A percentile compares a stretch with the other conserved stretches of the same genome.
phyloP scores from a whole-genome alignment of 2,329 filamentous ascomycete species.

The Stylonectria norvegica region DNA sequence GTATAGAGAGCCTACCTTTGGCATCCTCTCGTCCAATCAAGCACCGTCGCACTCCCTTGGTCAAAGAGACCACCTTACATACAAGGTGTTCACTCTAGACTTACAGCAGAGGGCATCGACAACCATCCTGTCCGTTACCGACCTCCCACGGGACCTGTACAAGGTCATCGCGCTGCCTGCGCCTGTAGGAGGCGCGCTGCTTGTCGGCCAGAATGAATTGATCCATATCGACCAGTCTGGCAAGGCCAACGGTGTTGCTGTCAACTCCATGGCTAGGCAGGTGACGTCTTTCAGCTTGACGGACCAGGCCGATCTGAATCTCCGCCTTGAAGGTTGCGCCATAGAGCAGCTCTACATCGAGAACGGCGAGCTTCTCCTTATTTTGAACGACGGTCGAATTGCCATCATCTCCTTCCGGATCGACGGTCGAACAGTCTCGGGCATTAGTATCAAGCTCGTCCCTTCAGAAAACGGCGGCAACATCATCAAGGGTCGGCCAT shows the following conservation, averaged over 20 bases:
- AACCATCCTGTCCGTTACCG: slow-evolving; percentile 80
- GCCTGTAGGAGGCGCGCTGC: slow-evolving; percentile 82
- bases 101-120: slow-evolving; percentile 91
- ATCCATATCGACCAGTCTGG: slow-evolving; percentile 96
- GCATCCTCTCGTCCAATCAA: slow-evolving; percentile 77
- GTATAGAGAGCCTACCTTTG: slow-evolving; percentile 96
- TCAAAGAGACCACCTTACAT: slow-evolving; percentile 80
- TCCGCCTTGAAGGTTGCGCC: slow-evolving; percentile 77
- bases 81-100: slow-evolving; percentile 93
- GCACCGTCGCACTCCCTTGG: slow-evolving; percentile 74
- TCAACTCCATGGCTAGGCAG: slow-evolving; percentile 85
- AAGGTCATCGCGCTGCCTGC: slow-evolving; percentile 77
- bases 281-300: slow-evolving; percentile 78
- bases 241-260: slow-evolving; percentile 85
- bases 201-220: slow-evolving; percentile 84
- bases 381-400: slow-evolving; percentile 71
- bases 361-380: slow-evolving; percentile 78
- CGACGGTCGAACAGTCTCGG: slow-evolving; percentile 88
- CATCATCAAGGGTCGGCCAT: slow-evolving; percentile 59
- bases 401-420: slow-evolving; percentile 77
- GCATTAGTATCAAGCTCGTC: slow-evolving; percentile 69
- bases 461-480: slow-evolving; percentile 59
- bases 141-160: slow-evolving; percentile 83
- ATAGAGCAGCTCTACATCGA: slow-evolving; percentile 74
- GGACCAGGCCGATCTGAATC: slow-evolving; percentile 77